Evolutionary conservation across 352 stramenopile species (phyloP), one percentile per base, ranked within the genome.

Genomic region (Pythium aphanidermatum): DNA sequence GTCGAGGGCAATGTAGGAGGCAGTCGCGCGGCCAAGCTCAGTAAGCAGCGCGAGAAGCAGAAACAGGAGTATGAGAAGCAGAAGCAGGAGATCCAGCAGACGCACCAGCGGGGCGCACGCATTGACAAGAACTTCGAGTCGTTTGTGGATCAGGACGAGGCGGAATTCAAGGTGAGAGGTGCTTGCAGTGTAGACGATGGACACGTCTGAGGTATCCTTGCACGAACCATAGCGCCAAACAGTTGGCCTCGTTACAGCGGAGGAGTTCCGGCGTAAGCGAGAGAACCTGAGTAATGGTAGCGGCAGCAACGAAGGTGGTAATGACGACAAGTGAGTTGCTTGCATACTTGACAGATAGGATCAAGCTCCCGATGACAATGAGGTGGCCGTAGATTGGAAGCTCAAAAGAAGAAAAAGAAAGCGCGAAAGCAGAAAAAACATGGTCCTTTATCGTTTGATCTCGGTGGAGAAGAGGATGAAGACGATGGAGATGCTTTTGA

Each of bases 1-100:
- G 92, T 98, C 26, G 96, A 99, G 74, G 96, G 96, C 12, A 98
- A 97, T 55, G 70, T 98, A 27, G 86, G 93, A 8, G 96, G 96
- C 8, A 63, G 72, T 13, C 83, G 92, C 12, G 96, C 96, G 2
- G 92, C 95, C 4, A 59, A 66, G 12, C 70, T 98, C 28, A 90
- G 83, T 11, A 94, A 96, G 60, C 68, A 98, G 68, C 86, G 95
- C 3, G 78, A 97, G 46, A 69, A 89, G 48, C 87, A 98, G 56
- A 75, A 98, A 62, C 65, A 92, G 52, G 89, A 96, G 30, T 99
- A 97, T 55, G 88, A 96, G 73, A 75, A 68, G 46, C 90, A 96
- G 47, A 96, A 96, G 47, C 68, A 87, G 52, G 84, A 97, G 36
- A 96, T 98, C 48, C 68, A 95, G 52, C 63, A 63, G 26, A 74